Percentiles rank a stretch among this genome's conserved stretches.
These are phyloP conservation scores for Somion occarium DNA, from an alignment of 1,284 basidiomycete species.

Conservation along the genomic window DNA sequence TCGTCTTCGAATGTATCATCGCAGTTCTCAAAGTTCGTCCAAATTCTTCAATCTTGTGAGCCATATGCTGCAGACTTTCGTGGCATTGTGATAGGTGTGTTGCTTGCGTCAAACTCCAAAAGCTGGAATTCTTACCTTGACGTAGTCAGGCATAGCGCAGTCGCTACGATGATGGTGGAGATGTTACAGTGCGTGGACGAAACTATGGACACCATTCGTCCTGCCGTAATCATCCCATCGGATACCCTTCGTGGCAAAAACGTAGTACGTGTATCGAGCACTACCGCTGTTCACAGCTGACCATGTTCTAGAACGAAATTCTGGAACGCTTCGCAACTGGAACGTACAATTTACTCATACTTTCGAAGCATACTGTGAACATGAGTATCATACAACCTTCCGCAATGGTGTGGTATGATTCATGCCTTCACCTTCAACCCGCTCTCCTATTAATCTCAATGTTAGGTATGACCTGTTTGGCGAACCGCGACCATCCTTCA, in stretches of 20 bases:
- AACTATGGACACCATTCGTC: constrained; percentile 22
- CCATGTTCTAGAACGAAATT: background rate
- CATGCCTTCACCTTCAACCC: constrained; percentile 17
- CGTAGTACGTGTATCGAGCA: background rate
- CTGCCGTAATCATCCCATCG: constrained; percentile 20
- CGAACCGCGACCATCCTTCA: constrained; percentile 10
- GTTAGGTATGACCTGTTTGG: background rate
- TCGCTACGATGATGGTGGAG: constrained; percentile 43
- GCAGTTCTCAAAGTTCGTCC: constrained; percentile 56
- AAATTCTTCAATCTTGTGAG: constrained; percentile 50
- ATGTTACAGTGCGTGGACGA: constrained; percentile 31
- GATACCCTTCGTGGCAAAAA: constrained; percentile 13
- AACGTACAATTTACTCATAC: constrained; percentile 55
- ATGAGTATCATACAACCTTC: constrained; percentile 49
- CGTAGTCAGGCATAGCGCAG: constrained; percentile 40
- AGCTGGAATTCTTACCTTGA: no score
- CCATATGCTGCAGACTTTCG: constrained; percentile 52
- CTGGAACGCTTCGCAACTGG: constrained; percentile 44
- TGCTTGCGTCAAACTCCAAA: no score
- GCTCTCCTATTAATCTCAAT: background rate
- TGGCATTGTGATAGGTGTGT: constrained; percentile 59
- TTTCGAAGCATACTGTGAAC: constrained; percentile 53
- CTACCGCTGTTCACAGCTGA: background rate
- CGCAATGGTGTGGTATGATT: constrained; percentile 52
- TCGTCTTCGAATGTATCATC: constrained; percentile 57